These are phyloP conservation scores for Carex parvula DNA, from an alignment of 176 grass and related monocot species.

Conservation along the genomic window DNA sequence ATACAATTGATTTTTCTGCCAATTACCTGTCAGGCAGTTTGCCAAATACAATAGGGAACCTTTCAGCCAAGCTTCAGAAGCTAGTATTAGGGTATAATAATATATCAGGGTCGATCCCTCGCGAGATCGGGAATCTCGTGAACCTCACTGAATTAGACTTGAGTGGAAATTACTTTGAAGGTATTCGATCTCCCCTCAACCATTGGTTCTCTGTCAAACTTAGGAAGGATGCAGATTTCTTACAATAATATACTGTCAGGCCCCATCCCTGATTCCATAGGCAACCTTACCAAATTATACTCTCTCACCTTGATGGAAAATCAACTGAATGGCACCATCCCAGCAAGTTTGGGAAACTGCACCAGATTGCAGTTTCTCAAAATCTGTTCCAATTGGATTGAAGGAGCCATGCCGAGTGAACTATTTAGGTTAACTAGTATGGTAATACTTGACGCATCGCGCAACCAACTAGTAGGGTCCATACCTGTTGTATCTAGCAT, in stretches of 20 bases:
- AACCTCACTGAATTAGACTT: conserved; percentile 7
- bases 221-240: conserved; percentile 16
- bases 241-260: conserved; percentile 38
- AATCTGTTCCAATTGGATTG: conserved; percentile 29
- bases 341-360: conserved; percentile 18
- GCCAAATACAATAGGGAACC: conserved; percentile 11
- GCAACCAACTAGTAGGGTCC: background rate
- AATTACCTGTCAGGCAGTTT: conserved; percentile 28
- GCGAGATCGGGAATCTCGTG: conserved; percentile 16
- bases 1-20: background rate
- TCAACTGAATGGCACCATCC: conserved; percentile 21
- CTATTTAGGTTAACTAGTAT: background rate
- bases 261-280: conserved; percentile 26
- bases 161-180: conserved; percentile 4
- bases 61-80: background rate
- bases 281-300: conserved; percentile 28
- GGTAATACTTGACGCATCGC: background rate
- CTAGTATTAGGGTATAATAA: conserved; percentile 1
- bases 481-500: background rate
- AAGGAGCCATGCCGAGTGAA: conserved; percentile 29
- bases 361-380: background rate
- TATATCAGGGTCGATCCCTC: conserved; percentile 31
- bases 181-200: conserved; percentile 25
- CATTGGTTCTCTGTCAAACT: conserved; percentile 19
- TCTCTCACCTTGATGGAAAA: conserved; percentile 24